Evolutionary conservation across 768 basidiomycete species (phyloP).

Genomic region (Kwoniella europaea): DNA sequence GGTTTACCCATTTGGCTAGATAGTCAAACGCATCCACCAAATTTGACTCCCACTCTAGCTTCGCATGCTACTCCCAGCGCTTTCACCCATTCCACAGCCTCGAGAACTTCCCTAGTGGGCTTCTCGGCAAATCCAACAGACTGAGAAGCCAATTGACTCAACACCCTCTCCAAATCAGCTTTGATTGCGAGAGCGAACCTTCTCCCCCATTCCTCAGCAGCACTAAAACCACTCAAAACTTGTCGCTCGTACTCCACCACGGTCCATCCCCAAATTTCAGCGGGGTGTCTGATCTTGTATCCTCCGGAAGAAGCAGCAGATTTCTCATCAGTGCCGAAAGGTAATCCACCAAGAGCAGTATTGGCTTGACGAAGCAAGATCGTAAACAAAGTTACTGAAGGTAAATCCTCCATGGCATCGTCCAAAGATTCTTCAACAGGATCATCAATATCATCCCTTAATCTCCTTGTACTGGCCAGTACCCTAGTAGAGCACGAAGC

Average conservation of each 20-base stretch:
- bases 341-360: constrained; percentile 22
- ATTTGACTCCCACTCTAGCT: constrained; percentile 39
- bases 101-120: constrained; percentile 26
- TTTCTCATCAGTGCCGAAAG: constrained; percentile 20
- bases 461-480: constrained; percentile 34
- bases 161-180: constrained; percentile 50
- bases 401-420: constrained; percentile 56
- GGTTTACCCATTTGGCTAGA: not conserved
- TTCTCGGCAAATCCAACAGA: constrained; percentile 24
- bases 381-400: constrained; percentile 51
- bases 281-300: constrained; percentile 28
- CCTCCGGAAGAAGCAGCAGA: not conserved
- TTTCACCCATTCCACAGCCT: constrained; percentile 47
- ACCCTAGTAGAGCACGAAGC: constrained; percentile 29
- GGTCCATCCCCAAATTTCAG: constrained; percentile 50
- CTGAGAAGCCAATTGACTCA: constrained; percentile 26
- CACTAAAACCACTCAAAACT: constrained; percentile 51
- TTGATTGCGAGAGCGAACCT: constrained; percentile 49
- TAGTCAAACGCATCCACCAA: constrained; percentile 24
- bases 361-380: constrained; percentile 47
- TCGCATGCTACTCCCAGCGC: constrained; percentile 41
- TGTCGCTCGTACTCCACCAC: constrained; percentile 53
- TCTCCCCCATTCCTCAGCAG: constrained; percentile 53
- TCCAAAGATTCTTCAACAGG: constrained; percentile 49
- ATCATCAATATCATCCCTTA: constrained; percentile 53